Base-by-base conservation (phyloP, 225 moss, liverwort and hornwort genomes). In the Anthoceros angustus region DNA sequence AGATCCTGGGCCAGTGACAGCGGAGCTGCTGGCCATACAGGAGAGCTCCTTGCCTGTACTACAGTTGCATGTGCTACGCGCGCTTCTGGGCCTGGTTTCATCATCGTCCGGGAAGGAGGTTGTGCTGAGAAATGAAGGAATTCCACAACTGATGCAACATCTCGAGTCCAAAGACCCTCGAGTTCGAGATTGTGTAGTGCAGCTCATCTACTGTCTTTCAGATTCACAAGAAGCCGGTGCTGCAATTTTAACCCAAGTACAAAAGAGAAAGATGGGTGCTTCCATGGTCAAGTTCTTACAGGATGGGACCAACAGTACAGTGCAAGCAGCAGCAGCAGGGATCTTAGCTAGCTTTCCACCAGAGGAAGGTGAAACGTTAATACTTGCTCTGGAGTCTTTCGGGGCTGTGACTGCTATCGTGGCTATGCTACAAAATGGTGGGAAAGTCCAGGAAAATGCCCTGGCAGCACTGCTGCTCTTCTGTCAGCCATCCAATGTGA, bases 301-400 rank as follows among this genome's bases (percentile, higher is more conserved):
- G 24, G 72, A 55, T 39, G 72, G 65, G 23, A 64, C 65, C 42
- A 70, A 67, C 10, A 67, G 62, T 16, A 64, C 63, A 43, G 66
- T 73, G 5, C 75, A 75, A 69, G 73, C 69, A 42, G 77, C 77
- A 25, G 72, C 73, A 24, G 77, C 77, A 61, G 81, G 81, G 61
- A 73, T 81, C 10, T 20, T 81, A 49, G 64, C 63, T 12, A 73
- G 70, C 70, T 70, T 81, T 23, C 78, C 81, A 9, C 78, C 81
- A 9, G 41, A 48, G 9, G 20, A 67, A 24, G 65, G 75, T 40
- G 63, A 61, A 49, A 66, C 42, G n/a, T 42, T 81, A 4, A 68
- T 70, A 10, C 63, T 43, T 39, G 67, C 73, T 25, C 61, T 81
- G 12, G 67, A 75, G 21, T 50, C 67, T 21, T 65, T 41, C 4